A percentile compares a stretch with the other conserved stretches of the same genome.
phyloP scores from a whole-genome alignment of 768 basidiomycete genomes.

The Russula lepida region DNA sequence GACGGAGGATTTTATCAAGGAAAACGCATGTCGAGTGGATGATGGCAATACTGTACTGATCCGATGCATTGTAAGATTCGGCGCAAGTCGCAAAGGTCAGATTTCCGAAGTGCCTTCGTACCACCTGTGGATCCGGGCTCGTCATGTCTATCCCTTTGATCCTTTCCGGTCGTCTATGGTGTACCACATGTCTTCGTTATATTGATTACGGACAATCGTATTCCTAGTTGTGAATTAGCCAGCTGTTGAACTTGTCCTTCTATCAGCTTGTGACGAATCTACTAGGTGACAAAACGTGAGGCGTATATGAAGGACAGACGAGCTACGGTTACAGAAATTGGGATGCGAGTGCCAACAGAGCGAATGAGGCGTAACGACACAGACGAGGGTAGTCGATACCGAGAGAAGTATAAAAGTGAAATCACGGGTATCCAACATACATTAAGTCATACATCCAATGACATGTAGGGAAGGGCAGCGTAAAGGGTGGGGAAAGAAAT shows the following conservation, averaged over 20 bases:
- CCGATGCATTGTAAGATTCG: background rate
- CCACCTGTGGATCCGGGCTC: background rate
- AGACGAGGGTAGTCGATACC: background rate
- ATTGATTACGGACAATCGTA: conserved; percentile 5
- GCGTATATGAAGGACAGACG: conserved; percentile 15
- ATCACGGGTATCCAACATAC: conserved; percentile 16
- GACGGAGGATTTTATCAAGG: background rate
- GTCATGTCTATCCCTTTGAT: background rate
- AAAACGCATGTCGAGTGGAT: background rate
- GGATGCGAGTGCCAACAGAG: background rate
- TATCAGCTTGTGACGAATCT: conserved; percentile 5
- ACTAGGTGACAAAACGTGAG: conserved; percentile 10
- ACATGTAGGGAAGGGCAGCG: background rate
- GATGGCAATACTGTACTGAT: background rate
- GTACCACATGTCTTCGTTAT: background rate
- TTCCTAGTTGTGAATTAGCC: background rate
- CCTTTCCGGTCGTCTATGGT: background rate
- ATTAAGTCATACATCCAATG: conserved; percentile 2
- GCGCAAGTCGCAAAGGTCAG: background rate
- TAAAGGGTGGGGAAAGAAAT: background rate
- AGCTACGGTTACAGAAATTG: conserved; percentile 16
- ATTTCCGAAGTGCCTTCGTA: background rate
- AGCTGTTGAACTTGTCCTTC: conserved; percentile 2
- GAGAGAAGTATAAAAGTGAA: background rate
- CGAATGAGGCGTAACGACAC: conserved; percentile 1